Evolutionary conservation across 1,139 yeast genomes (phyloP).

Genomic region (Zygosaccharomyces pseudobailii): DNA sequence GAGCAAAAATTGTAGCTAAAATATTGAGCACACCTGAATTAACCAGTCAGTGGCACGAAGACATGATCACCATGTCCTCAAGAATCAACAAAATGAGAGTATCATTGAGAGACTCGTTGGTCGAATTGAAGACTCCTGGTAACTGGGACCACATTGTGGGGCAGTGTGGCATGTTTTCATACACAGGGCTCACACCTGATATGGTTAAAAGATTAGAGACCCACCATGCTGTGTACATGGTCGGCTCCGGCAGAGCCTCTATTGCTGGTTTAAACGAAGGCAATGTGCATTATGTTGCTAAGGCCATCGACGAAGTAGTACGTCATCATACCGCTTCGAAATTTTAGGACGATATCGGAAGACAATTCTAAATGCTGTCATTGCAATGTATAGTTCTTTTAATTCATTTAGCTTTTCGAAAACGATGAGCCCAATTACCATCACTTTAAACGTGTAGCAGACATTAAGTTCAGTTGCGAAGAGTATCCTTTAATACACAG

Average conservation of each 20-base stretch:
- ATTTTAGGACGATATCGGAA: constrained; percentile 1
- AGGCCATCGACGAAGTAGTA: constrained; percentile 78
- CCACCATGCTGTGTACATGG: constrained; percentile 74
- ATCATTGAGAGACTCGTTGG: constrained; percentile 57
- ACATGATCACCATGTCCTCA: constrained; percentile 82
- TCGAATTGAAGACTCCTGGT: constrained; percentile 71
- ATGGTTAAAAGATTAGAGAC: constrained; percentile 77
- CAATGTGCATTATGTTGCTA: constrained; percentile 76
- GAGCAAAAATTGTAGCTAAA: constrained; percentile 84
- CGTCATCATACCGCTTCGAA: constrained; percentile 34
- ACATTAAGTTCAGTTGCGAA: too few relatives aligned
- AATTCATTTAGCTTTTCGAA: not conserved
- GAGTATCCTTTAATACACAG: too few relatives aligned
- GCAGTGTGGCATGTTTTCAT: constrained; percentile 97
- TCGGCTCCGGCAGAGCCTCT: constrained; percentile 84
- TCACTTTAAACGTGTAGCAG: not conserved
- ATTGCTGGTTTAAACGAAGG: constrained; percentile 86
- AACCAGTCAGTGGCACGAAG: constrained; percentile 76
- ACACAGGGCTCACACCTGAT: constrained; percentile 75
- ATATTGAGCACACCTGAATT: constrained; percentile 64
- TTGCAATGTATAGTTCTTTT: not conserved
- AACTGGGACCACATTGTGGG: constrained; percentile 89
- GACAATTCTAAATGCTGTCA: not conserved
- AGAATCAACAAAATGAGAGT: constrained; percentile 78
- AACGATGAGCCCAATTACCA: not conserved